Conservation (phyloP, 164 flowering plant genomes). For the Sedum album region DNA sequence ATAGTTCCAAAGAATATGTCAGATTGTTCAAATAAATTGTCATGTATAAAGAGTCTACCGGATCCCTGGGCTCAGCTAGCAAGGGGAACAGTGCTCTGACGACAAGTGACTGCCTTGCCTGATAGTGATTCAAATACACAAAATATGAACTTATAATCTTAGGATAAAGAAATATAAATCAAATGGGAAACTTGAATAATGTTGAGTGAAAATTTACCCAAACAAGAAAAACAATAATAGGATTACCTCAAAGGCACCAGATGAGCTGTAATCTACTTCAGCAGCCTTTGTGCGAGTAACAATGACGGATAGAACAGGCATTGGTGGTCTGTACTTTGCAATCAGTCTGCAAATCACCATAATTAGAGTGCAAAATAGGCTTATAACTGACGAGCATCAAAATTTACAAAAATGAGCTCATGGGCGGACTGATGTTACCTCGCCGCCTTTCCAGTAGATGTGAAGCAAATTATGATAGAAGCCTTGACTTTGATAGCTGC, state of each 20-base stretch:
- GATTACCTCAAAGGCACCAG: slow-evolving; percentile 88
- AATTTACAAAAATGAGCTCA: background rate
- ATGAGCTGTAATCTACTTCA: slow-evolving; percentile 73
- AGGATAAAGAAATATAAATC: background rate
- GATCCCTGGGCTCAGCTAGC: slow-evolving; percentile 91
- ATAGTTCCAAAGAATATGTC: background rate
- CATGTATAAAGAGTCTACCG: slow-evolving; percentile 33
- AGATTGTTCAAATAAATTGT: background rate
- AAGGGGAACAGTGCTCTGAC: slow-evolving; percentile 82
- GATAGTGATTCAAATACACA: slow-evolving; percentile 9
- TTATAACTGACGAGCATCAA: background rate
- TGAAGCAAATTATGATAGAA: slow-evolving; percentile 76
- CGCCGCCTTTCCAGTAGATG: slow-evolving; percentile 90
- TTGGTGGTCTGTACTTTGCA: slow-evolving; percentile 87
- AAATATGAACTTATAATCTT: background rate
- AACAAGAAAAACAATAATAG: background rate
- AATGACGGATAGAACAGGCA: slow-evolving; percentile 89
- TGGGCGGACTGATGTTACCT: slow-evolving; percentile 32
- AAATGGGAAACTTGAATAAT: background rate
- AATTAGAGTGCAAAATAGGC: background rate
- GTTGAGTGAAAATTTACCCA: background rate
- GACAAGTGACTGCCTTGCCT: slow-evolving; percentile 89
- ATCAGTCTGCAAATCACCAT: slow-evolving; percentile 46
- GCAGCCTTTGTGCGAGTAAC: slow-evolving; percentile 73
- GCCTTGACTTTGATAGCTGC: slow-evolving; percentile 89